Percentiles rank a stretch among this genome's conserved stretches.
These are phyloP conservation scores for Cladobotryum mycophilum DNA, from an alignment of 2,329 filamentous ascomycete genomes.

Conservation along the genomic window DNA sequence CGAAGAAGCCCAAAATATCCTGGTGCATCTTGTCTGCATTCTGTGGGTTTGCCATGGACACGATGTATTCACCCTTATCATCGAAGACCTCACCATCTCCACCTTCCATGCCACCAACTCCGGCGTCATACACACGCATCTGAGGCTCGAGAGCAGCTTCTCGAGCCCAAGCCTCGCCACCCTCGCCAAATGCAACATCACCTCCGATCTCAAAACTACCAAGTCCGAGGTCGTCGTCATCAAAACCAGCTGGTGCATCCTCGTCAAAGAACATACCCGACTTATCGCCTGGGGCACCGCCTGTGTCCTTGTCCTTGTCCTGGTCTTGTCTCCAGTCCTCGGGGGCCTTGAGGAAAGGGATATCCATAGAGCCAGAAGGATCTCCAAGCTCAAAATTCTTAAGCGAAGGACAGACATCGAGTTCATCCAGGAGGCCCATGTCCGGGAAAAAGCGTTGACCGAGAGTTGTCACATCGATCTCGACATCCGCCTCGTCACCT, in stretches of 20 bases:
- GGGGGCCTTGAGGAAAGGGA: slow-evolving; percentile 83
- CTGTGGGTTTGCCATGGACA: slow-evolving; percentile 65
- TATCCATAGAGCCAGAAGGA: slow-evolving; percentile 74
- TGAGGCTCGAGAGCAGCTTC: slow-evolving; percentile 84
- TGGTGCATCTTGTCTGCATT: slow-evolving; percentile 71
- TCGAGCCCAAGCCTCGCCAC: slow-evolving; percentile 90
- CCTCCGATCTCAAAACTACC: slow-evolving; percentile 64
- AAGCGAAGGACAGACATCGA: slow-evolving; percentile 90
- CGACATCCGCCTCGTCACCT: slow-evolving; percentile 46
- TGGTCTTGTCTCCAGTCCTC: slow-evolving; percentile 77
- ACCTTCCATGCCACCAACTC: slow-evolving; percentile 49
- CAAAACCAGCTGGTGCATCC: slow-evolving; percentile 73
- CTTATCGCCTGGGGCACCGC: slow-evolving; percentile 53
- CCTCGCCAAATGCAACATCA: slow-evolving; percentile 86
- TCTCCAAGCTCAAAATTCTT: slow-evolving; percentile 91
- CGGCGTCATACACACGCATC: slow-evolving; percentile 68
- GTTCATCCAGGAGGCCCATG: slow-evolving; percentile 66
- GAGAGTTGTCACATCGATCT: slow-evolving; percentile 72
- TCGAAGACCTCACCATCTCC: slow-evolving; percentile 31
- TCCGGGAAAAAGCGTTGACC: slow-evolving; percentile 82
- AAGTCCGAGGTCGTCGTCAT: slow-evolving; percentile 62
- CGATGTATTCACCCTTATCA: slow-evolving; percentile 65
- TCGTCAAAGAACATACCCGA: slow-evolving; percentile 83
- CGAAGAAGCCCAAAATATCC: slow-evolving; percentile 96
- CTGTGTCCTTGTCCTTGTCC: slow-evolving; percentile 53